Base-by-base conservation (phyloP, 352 stramenopile species). In the Aphanomyces astaci region DNA sequence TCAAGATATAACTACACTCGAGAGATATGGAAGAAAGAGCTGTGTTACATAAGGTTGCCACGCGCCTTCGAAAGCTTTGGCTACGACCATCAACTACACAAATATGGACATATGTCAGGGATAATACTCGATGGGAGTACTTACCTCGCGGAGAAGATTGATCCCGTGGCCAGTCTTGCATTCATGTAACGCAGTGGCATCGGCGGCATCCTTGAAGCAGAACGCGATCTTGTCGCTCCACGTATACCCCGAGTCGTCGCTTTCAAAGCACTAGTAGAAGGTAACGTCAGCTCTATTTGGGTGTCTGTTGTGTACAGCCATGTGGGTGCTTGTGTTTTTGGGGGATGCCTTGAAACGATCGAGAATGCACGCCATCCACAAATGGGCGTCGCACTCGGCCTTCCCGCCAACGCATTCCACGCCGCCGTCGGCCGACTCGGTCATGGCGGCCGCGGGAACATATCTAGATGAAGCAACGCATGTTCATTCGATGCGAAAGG, bases 181-280 rank as follows among this genome's bases (percentile, higher is more conserved):
- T 30, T 87, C 73, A 43, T 84, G 74, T 0, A 91, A 66, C 25
- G 73, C 75, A 1, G 71, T 66, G 17, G 78, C 78, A 63, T 92
- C 82, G 60, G 84, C 79, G 24, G 78, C 66, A 15, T 65, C 56
- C 27, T 79, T 83, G 49, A 92, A 75, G 56, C 86, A 94, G 70
- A 87, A 88, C 39, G 82, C 71, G 13, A 90, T 59, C 65, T 92
- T 92, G 49, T 76, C 82, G 25, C 70, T 60, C 86, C 86, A 94
- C n/a, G 78, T 63, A 10, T 79, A 75, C 31, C 86, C 82, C 9
- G 79, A 89, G 62, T 90, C 82, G 51, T 90, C 79, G 51, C 79
- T 77, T 78, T 94, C 86, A 56, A 92, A 79, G 48, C 83, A 92
- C 82, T 91, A 70, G n/a, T n/a, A n/a, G n/a, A n/a, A n/a, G n/a